Conservation (phyloP, 306 rosid species). For the Clitoria ternatea region DNA sequence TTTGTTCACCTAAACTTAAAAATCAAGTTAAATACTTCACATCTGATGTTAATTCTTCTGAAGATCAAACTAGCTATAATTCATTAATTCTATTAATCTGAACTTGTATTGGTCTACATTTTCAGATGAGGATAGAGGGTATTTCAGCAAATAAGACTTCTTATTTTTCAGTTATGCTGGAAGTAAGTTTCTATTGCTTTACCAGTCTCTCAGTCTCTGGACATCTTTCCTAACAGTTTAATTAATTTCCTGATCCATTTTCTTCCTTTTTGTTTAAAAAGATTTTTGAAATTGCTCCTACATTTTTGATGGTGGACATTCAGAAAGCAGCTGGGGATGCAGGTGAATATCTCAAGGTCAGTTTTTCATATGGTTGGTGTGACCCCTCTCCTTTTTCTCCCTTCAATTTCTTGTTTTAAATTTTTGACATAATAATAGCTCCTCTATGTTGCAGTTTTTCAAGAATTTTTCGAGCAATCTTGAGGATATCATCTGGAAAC, state of each 20-base stretch:
- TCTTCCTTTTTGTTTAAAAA: constrained; percentile 21
- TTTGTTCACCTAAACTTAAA: background rate
- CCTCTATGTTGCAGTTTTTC: constrained; percentile 57
- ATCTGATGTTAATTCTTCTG: background rate
- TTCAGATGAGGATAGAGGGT: constrained; percentile 95
- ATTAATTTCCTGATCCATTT: background rate
- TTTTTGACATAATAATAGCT: background rate
- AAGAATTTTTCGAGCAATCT: constrained; percentile 73
- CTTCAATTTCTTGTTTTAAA: background rate
- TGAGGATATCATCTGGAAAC: constrained; percentile 92
- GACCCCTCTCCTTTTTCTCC: background rate
- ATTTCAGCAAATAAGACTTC: constrained; percentile 51
- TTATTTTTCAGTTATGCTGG: constrained; percentile 77
- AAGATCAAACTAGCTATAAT: background rate
- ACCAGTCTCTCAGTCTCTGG: background rate
- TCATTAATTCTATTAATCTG: constrained; percentile 2
- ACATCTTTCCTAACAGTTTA: background rate
- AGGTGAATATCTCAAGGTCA: constrained; percentile 73
- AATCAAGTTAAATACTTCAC: background rate
- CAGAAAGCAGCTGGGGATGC: constrained; percentile 86
- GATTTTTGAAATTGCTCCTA: constrained; percentile 83
- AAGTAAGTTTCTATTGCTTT: constrained; percentile 45
- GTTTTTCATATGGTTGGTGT: constrained; percentile 23
- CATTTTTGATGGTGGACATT: constrained; percentile 85
- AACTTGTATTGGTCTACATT: constrained; percentile 20